Conservation (phyloP, 176 grass and related monocot species). For the Oryza meyeriana region DNA sequence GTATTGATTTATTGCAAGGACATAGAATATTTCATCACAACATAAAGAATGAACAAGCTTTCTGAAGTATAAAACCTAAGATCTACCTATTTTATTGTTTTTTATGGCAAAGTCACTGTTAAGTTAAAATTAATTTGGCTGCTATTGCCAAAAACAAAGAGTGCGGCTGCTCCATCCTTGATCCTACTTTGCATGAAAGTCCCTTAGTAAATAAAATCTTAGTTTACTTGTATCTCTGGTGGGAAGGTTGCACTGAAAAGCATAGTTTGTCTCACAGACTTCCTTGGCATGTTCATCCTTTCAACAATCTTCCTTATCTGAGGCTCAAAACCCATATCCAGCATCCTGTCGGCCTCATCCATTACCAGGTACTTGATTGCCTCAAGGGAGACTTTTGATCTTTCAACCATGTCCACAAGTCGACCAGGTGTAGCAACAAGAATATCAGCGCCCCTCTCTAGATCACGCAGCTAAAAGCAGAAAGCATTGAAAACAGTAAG, state of each 20-base stretch:
- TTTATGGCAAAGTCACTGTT: background rate
- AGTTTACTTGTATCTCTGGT: slow-evolving; percentile 61
- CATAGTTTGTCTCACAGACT: slow-evolving; percentile 70
- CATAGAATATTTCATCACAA: background rate
- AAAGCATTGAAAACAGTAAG: slow-evolving; percentile 2
- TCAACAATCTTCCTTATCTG: slow-evolving; percentile 80
- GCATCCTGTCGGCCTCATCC: slow-evolving; percentile 93
- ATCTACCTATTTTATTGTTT: background rate
- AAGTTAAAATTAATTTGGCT: background rate
- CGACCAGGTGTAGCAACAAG: slow-evolving; percentile 88
- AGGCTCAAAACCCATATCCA: slow-evolving; percentile 97
- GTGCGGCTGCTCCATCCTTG: background rate
- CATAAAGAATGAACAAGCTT: background rate
- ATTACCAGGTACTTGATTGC: slow-evolving; percentile 67
- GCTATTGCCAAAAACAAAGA: slow-evolving; percentile 8
- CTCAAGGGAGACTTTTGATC: slow-evolving; percentile 68
- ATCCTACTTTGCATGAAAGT: background rate
- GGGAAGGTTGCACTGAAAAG: slow-evolving; percentile 96
- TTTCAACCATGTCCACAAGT: slow-evolving; percentile 68
- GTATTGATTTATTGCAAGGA: background rate
- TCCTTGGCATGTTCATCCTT: slow-evolving; percentile 64
- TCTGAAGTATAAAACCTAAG: background rate
- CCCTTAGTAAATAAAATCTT: background rate
- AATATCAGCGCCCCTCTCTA: slow-evolving; percentile 64
- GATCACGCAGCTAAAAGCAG: slow-evolving; percentile 56